Evolutionary conservation across 441 rosid species (phyloP), one percentile per base, ranked within the genome.

Genomic region (Iberis amara): DNA sequence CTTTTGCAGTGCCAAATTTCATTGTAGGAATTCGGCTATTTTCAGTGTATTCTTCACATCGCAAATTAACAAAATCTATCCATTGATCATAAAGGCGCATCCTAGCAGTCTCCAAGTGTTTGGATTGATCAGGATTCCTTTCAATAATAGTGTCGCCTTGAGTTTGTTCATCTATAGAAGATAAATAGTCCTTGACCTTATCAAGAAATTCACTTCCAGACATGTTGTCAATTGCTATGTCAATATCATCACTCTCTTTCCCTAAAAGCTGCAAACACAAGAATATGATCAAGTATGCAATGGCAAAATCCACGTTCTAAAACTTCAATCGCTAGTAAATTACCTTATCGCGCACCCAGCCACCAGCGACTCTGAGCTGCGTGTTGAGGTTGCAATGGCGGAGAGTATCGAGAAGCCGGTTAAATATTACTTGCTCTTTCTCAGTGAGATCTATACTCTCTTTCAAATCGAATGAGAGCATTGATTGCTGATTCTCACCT

Each of bases 261-360:
- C 96, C 95, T 7, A 88, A 73, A 52, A 91, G 89, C 95, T 86
- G 86, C 1, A 31, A 60, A 61, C 62, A 26, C 41, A 47, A 48
- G 57, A 26, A 43, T 39, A 33, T 27, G 8, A 52, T 26, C 49
- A 27, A 28, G 24, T 11, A 55, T 31, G 24, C 30, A 30, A 31
- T 41, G 9, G 15, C 21, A 42, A 40, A 31, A 41, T 23, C 6
- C 39, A 58, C 1, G 48, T n/a, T n/a, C n/a, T n/a, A n/a, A n/a
- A n/a, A n/a, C n/a, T n/a, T n/a, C n/a, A n/a, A n/a, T n/a, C n/a
- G n/a, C n/a, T n/a, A n/a, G n/a, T n/a, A 18, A 39, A 8, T 35
- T 14, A 87, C 96, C 98, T 91, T 91, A 65, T 91, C 98, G n/a
- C 95, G 98, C 21, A 91, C 95, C 98, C 98, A 91, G 4, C 98